Conservation (phyloP, 345 rosid species). For the Raphanus raphanistrum region DNA sequence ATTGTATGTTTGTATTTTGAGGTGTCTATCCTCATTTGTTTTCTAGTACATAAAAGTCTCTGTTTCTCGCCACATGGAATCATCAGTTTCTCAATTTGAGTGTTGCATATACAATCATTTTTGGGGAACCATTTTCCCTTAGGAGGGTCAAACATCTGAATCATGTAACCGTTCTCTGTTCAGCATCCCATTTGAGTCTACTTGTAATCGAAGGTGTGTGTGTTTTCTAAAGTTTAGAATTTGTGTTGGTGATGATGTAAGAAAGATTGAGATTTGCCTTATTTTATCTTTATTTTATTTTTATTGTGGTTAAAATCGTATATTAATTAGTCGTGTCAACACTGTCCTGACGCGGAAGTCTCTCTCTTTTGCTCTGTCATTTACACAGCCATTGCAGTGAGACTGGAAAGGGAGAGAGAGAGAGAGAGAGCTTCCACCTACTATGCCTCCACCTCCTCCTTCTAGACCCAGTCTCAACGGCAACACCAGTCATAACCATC, state of each 20-base stretch:
- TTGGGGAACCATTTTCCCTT: neutral
- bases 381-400: conserved; percentile 27
- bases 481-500: conserved; percentile 13
- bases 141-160: neutral
- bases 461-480: conserved; percentile 26
- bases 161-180: neutral
- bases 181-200: neutral
- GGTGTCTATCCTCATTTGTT: conserved; percentile 4
- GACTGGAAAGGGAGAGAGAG: conserved; percentile 33
- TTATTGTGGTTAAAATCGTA: conserved; percentile 18
- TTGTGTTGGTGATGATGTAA: neutral
- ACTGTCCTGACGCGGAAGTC: conserved; percentile 28
- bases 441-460: conserved; percentile 29
- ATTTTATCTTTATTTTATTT: neutral
- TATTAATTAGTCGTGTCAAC: conserved; percentile 17
- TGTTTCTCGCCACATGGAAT: neutral
- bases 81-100: neutral
- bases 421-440: conserved; percentile 31
- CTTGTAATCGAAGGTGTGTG: neutral
- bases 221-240: no score
- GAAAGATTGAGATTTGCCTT: conserved; percentile 6
- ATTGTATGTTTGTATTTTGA: conserved; percentile 31
- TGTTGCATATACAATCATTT: neutral
- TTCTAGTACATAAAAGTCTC: conserved; percentile 8
- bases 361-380: conserved; percentile 6